Percentiles rank a stretch among this genome's conserved stretches.
These are phyloP conservation scores for Cynara cardunculus DNA, from an alignment of 129 eudicot genomes.

Conservation along the genomic window DNA sequence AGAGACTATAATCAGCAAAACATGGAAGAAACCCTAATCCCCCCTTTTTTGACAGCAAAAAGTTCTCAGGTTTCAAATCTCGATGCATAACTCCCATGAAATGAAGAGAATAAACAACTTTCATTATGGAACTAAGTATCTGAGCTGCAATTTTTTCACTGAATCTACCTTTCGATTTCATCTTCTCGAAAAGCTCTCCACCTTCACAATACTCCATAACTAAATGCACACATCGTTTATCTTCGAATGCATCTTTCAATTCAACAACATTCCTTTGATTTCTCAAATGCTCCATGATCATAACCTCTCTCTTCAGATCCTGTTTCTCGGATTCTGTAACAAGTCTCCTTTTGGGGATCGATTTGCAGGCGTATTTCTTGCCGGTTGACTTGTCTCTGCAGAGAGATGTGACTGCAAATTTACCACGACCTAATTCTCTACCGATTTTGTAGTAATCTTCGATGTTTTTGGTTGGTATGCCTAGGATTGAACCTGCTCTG, in stretches of 20 bases:
- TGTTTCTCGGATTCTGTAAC: slow-evolving; percentile 61
- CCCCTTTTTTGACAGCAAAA: slow-evolving; percentile 56
- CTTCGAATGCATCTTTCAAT: slow-evolving; percentile 67
- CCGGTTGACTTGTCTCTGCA: slow-evolving; percentile 52
- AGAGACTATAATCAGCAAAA: slow-evolving; percentile 35
- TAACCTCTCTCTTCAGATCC: slow-evolving; percentile 69
- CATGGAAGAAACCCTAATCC: slow-evolving; percentile 19
- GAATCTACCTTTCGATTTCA: slow-evolving; percentile 69
- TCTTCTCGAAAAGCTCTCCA: slow-evolving; percentile 79
- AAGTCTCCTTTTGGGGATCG: slow-evolving; percentile 62
- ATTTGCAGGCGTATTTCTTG: slow-evolving; percentile 69
- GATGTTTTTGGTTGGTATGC: slow-evolving; percentile 38
- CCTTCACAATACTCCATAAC: slow-evolving; percentile 94
- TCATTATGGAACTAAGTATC: slow-evolving; percentile 62
- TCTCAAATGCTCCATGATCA: slow-evolving; percentile 64
- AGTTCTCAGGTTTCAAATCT: slow-evolving; percentile 90
- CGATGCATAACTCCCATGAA: slow-evolving; percentile 93
- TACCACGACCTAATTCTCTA: slow-evolving; percentile 65
- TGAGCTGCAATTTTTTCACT: slow-evolving; percentile 78
- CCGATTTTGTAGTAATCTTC: slow-evolving; percentile 41
- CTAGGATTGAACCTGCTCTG: slow-evolving; percentile 48
- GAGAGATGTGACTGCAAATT: slow-evolving; percentile 61
- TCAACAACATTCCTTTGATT: slow-evolving; percentile 63
- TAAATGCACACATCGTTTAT: slow-evolving; percentile 48
- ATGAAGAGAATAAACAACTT: slow-evolving; percentile 71